Conservation (phyloP, 768 basidiomycete genomes). For the Pleurotus pulmonarius region DNA sequence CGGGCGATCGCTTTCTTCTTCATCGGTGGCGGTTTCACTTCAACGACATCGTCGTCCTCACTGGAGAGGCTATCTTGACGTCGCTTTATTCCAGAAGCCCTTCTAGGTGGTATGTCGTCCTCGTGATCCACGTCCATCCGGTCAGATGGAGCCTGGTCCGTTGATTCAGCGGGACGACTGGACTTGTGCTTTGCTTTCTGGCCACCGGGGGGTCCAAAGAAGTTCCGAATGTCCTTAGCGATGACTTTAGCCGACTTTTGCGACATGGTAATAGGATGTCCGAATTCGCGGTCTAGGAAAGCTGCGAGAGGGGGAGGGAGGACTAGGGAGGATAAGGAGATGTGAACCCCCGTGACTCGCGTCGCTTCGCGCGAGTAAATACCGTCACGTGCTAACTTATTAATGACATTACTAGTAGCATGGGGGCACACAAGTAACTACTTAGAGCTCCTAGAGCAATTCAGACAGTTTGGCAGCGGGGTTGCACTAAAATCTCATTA, state of each 20-base stretch:
- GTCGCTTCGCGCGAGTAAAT: background rate
- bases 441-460: too few species aligned
- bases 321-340: background rate
- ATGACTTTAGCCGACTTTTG: background rate
- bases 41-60: background rate
- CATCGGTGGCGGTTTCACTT: background rate
- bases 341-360: background rate
- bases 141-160: background rate
- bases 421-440: too few species aligned
- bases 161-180: background rate
- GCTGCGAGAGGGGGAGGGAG: too few species aligned
- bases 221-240: too few species aligned
- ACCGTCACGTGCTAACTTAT: background rate
- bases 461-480: too few species aligned
- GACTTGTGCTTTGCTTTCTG: too few species aligned
- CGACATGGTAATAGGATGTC: background rate
- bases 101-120: conserved; percentile 2
- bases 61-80: background rate
- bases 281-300: too few species aligned
- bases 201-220: too few species aligned
- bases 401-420: too few species aligned
- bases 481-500: too few species aligned
- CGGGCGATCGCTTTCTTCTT: background rate
- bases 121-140: conserved; percentile 1
- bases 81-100: background rate